These are phyloP conservation scores for Stromatinia cepivora DNA, from an alignment of 2,329 filamentous ascomycete species.

Conservation along the genomic window DNA sequence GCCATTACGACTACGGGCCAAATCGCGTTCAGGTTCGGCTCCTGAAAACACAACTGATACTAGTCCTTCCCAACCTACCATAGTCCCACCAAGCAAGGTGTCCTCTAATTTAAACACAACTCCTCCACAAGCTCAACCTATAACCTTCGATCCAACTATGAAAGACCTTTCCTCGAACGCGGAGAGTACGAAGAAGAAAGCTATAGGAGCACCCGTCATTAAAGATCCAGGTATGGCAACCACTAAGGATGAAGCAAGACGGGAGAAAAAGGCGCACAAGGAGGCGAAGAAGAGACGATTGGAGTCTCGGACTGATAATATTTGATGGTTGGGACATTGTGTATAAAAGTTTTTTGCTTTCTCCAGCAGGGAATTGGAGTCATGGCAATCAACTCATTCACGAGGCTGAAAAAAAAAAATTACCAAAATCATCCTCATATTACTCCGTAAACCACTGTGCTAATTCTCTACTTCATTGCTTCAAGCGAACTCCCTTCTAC, in stretches of 20 bases:
- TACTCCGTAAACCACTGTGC: background rate
- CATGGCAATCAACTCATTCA: background rate
- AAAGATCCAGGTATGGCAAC: background rate
- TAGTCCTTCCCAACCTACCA: background rate
- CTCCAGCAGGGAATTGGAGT: background rate
- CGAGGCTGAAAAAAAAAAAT: background rate
- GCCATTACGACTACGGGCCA: background rate
- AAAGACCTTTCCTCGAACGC: background rate
- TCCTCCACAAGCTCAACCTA: background rate
- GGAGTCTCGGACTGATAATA: conserved; percentile 13
- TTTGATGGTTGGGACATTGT: background rate
- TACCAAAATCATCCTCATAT: background rate
- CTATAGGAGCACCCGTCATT: background rate
- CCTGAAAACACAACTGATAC: conserved; percentile 9
- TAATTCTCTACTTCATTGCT: background rate
- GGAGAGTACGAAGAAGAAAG: background rate
- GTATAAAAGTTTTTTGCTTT: background rate
- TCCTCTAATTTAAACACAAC: background rate
- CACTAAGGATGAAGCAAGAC: background rate
- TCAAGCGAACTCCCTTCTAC: conserved; percentile 1
- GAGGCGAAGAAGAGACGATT: conserved; percentile 12
- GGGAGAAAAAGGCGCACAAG: conserved; percentile 13
- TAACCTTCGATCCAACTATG: background rate
- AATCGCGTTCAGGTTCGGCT: conserved; percentile 2
- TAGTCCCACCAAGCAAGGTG: background rate